Base-by-base conservation (phyloP, 331 rosid species). In the Pyrus hybrid region DNA sequence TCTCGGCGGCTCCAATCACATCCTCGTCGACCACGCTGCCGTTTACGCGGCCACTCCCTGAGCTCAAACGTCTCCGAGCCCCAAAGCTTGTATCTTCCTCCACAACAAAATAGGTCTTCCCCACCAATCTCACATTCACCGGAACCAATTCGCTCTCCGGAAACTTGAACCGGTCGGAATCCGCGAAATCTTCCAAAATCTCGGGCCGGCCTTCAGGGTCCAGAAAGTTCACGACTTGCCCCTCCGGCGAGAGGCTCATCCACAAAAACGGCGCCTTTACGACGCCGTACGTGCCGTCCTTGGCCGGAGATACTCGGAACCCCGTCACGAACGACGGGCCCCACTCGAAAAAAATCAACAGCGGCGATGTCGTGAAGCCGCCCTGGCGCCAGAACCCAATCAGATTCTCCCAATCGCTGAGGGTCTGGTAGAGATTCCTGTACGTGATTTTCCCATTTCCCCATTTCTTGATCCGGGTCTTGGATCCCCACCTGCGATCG, bases 311-410 rank as follows among this genome's bases (percentile, higher is more conserved):
- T 66, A 95, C 84, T 79, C 97, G 80, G 20, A 76, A 95, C 14
- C 85, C 97, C 3, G 88, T 12, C 2, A 95, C 53, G 54, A 84
- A 95, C 12, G 92, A 82, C 0, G 86, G 72, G 13, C 97, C 93
- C 99, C 99, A 95, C 78, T 95, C 93, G 84, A 95, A 90, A 85
- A 90, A 85, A 5, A 92, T 72, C 87, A 95, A 72, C 25, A 88
- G 86, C 5, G 97, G 91, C 2, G 93, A 86, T 21, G 75, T 67
- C 12, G 65, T 85, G 0, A 72, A 5, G 1, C 97, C 98, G 69
- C 93, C 88, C 10, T 95, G 91, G 78, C 98, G 93, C 99, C 98
- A 95, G 80, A 95, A 92, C 7, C 98, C 98, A 11, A 95, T 87
- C 26, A 92, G 76, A 60, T 89, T 88, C 73, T 95, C 97, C 93